Evolutionary conservation across 2,329 filamentous ascomycete species (phyloP).

Genomic region (Sarocladium oryzae): DNA sequence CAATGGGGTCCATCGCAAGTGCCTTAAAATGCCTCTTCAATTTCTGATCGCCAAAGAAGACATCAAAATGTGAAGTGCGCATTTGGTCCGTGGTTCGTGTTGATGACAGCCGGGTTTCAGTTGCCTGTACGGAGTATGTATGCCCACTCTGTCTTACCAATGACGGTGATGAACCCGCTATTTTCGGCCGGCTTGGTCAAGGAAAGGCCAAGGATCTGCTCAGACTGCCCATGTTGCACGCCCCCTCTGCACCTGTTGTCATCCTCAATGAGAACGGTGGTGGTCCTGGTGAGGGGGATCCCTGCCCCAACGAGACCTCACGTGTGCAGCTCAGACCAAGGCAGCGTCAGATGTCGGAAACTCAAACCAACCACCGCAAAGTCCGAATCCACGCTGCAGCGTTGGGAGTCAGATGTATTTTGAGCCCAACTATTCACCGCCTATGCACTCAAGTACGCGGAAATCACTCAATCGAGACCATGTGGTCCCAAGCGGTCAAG

Average conservation of each 20-base stretch:
- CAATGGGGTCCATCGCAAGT: background rate
- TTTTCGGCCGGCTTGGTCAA: background rate
- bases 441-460: background rate
- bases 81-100: background rate
- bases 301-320: slow-evolving; percentile 1
- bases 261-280: background rate
- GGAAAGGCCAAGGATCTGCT: background rate
- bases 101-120: slow-evolving; percentile 2
- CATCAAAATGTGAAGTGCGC: background rate
- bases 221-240: background rate
- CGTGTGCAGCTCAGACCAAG: background rate
- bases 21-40: background rate
- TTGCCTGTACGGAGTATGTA: background rate
- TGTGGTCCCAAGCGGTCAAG: background rate
- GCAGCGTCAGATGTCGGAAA: slow-evolving; percentile 1
- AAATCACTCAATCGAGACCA: background rate
- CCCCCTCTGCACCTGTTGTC: background rate
- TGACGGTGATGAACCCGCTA: background rate
- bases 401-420: too few relatives aligned
- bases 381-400: too few relatives aligned
- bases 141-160: too few relatives aligned
- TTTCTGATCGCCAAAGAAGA: background rate
- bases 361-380: background rate
- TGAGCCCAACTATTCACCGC: slow-evolving; percentile 1
- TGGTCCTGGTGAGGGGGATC: background rate